Evolutionary conservation across 2,329 filamentous ascomycete species (phyloP).

Genomic region (Epicoccum sorghinum): DNA sequence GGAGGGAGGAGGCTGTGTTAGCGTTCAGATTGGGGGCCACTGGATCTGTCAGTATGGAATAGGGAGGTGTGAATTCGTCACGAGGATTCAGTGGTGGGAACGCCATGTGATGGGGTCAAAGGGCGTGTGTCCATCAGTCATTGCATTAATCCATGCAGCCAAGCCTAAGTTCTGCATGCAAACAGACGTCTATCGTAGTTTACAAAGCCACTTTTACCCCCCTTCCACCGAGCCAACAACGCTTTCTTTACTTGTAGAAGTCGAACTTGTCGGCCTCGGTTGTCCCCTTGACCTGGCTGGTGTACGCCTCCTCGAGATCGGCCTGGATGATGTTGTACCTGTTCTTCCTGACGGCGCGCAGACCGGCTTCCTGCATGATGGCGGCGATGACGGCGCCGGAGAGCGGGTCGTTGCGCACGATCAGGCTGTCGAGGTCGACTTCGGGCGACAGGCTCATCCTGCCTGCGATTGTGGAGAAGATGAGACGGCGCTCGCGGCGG

Average conservation of each 20-base stretch:
- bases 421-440: conserved; percentile 93
- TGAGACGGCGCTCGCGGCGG: conserved; percentile 90
- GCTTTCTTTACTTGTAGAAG: conserved; percentile 54
- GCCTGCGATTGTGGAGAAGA: conserved; percentile 94
- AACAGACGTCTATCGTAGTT: conserved; percentile 26
- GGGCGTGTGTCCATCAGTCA: not conserved
- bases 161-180: conserved; percentile 4
- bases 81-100: no score
- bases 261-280: conserved; percentile 79
- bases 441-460: conserved; percentile 98
- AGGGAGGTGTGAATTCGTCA: no score
- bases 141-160: conserved; percentile 14
- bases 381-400: conserved; percentile 96
- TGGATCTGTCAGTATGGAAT: no score
- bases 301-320: conserved; percentile 96
- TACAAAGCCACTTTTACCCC: conserved; percentile 22
- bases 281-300: conserved; percentile 89
- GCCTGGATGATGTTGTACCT: conserved; percentile 98
- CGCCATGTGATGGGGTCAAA: no score
- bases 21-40: no score
- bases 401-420: conserved; percentile 94
- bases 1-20: no score
- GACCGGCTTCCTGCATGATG: conserved; percentile 98
- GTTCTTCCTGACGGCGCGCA: conserved; percentile 95
- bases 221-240: not conserved